Base-by-base conservation (phyloP, 495 filamentous ascomycete species). In the Neurospora hispaniola region DNA sequence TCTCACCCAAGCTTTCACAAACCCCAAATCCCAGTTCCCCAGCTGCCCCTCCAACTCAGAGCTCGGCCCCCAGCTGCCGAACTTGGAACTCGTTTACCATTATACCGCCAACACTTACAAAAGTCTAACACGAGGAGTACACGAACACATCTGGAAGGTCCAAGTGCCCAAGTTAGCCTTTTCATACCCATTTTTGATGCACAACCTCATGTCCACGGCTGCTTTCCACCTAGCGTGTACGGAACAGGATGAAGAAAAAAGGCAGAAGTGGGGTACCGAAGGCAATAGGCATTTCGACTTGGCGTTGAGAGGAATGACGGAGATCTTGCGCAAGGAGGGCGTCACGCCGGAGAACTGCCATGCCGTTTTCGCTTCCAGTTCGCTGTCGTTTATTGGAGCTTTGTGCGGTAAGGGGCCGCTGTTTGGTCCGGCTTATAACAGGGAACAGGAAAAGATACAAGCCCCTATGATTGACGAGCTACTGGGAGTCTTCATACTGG, bases 51-150 rank as follows among this genome's bases (percentile, higher is more conserved):
- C 40, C 72, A 38, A 71, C 41, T 71, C 70, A 7, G 23, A 68
- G n/a, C 42, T 31, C 40, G 20, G 14, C 23, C 23, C 27, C 4
- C 20, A 31, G 73, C 78, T 7, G 42, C 72, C 76, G 6, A 79
- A 81, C 68, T 74, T 80, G 18, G 74, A 79, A 68, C 73, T 79
- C 23, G 38, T 80, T 14, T 75, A 80, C 48, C 76, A 80, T 69
- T 81, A 74, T 71, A 74, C 72, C 42, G 72, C 74, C 11, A 42
- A 16, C 0, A 77, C 79, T 31, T 74, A 48, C 72, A 10, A 31
- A 9, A 77, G 73, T 39, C 38, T 81, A 23, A 41, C 71, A 40
- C 20, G 69, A 9, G 69, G 73, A 27, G 38, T 68, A 18, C 14
- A 44, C 14, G 12, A 40, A 16, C 69, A 41, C 12, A 20, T 80